A percentile compares a stretch with the other conserved stretches of the same genome.
These are phyloP conservation scores for Phytopythium litorale DNA, from an alignment of 352 stramenopile genomes.

Conservation along the genomic window DNA sequence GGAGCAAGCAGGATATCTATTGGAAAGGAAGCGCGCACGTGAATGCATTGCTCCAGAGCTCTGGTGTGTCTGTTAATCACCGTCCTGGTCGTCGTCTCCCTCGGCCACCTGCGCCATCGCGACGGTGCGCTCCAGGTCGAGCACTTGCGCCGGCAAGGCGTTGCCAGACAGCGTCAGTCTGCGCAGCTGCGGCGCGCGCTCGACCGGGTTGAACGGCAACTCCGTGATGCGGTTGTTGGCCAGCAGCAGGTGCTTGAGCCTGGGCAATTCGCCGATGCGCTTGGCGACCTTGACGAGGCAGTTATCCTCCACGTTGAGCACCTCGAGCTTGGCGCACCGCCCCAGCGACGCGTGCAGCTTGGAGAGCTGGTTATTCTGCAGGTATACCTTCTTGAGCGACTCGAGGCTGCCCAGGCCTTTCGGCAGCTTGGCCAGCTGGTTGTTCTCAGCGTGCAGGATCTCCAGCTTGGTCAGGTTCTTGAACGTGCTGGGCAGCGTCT, in stretches of 20 bases:
- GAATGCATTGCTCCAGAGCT: not conserved
- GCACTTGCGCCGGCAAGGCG: slow-evolving; percentile 40
- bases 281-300: slow-evolving; percentile 79
- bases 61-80: slow-evolving; percentile 8
- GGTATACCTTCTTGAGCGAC: slow-evolving; percentile 74
- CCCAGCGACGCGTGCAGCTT: slow-evolving; percentile 82
- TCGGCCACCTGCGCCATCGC: slow-evolving; percentile 50
- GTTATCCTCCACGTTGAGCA: slow-evolving; percentile 87
- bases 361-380: slow-evolving; percentile 77
- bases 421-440: slow-evolving; percentile 68
- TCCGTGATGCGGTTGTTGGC: slow-evolving; percentile 81
- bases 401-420: slow-evolving; percentile 65
- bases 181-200: slow-evolving; percentile 63
- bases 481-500: slow-evolving; percentile 62
- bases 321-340: slow-evolving; percentile 66
- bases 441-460: slow-evolving; percentile 79
- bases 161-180: slow-evolving; percentile 82
- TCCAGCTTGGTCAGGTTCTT: slow-evolving; percentile 63
- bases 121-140: slow-evolving; percentile 67
- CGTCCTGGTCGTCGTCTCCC: slow-evolving; percentile 43
- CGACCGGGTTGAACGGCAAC: slow-evolving; percentile 76
- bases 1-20: too few relatives aligned
- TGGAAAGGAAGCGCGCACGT: too few relatives aligned
- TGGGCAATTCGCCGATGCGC: slow-evolving; percentile 73
- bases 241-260: slow-evolving; percentile 76